Conservation (phyloP, 768 basidiomycete species). For the Mycena epipterygia region DNA sequence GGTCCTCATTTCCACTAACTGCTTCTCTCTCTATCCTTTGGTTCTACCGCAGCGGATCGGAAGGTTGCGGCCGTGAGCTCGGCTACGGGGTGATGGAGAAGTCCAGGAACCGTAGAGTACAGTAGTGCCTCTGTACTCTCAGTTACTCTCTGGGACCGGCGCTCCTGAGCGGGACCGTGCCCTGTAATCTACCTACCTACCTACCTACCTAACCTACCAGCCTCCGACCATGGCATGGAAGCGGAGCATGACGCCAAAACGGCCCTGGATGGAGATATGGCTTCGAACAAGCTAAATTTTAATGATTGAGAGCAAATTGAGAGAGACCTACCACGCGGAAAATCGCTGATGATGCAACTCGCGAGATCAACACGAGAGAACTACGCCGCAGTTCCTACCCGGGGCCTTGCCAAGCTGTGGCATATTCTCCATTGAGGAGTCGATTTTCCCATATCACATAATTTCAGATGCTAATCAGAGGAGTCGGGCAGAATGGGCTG, state of each 20-base stretch:
- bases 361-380: too few species aligned
- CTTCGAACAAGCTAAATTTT: too few species aligned
- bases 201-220: not conserved
- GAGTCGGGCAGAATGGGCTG: constrained; percentile 3
- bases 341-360: too few species aligned
- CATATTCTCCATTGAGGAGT: not conserved
- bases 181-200: not conserved
- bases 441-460: constrained; percentile 7
- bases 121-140: not conserved
- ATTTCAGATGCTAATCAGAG: constrained; percentile 2
- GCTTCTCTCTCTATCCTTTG: not conserved
- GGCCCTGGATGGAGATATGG: too few species aligned
- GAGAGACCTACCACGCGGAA: too few species aligned
- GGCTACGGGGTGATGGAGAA: not conserved
- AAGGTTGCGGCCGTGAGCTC: not conserved
- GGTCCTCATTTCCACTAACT: constrained; percentile 1
- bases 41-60: not conserved
- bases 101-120: not conserved
- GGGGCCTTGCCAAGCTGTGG: not conserved
- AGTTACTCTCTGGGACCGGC: not conserved
- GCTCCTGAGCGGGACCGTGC: not conserved
- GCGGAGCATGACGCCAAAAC: too few species aligned
- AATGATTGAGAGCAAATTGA: too few species aligned
- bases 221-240: not conserved
- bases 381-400: too few species aligned